Conservation (phyloP, 2,329 filamentous ascomycete species). For the Botrytis aclada region DNA sequence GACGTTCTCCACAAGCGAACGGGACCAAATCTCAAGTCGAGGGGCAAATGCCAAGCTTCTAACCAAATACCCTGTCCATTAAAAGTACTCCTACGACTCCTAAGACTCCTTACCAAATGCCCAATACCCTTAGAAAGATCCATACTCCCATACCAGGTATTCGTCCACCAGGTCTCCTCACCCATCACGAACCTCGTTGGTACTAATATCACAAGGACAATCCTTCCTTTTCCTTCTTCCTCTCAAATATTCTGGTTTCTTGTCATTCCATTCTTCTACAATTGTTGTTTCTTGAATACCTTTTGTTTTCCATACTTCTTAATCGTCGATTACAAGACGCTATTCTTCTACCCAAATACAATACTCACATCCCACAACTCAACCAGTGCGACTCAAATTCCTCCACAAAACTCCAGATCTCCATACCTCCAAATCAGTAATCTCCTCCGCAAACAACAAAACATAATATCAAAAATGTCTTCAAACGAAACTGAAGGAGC, state of each 20-base stretch:
- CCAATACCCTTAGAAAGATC: not conserved
- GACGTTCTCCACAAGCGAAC: conserved; percentile 6
- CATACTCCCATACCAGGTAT: not conserved
- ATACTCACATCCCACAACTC: not conserved
- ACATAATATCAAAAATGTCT: conserved; percentile 26
- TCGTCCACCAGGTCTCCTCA: not conserved
- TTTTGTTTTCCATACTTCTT: not conserved
- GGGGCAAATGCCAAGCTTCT: not conserved
- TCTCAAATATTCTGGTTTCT: not conserved
- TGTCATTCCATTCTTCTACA: not conserved
- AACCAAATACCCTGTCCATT: not conserved
- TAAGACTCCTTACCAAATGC: not conserved
- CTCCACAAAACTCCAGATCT: conserved; percentile 8
- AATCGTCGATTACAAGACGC: not conserved
- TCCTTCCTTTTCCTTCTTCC: not conserved
- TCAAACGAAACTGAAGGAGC: conserved; percentile 36
- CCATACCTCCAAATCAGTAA: conserved; percentile 13
- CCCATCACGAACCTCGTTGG: not conserved
- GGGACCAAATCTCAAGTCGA: not conserved
- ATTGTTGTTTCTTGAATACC: not conserved
- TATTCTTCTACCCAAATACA: not conserved
- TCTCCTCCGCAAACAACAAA: not conserved
- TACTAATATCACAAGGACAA: conserved; percentile 2
- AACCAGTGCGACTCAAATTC: not conserved
- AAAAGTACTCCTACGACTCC: no score